Percentiles rank a stretch among this genome's conserved stretches.
Evolutionary conservation across 306 rosid genomes (phyloP).

Genomic region (Cyamopsis tetragonoloba): DNA sequence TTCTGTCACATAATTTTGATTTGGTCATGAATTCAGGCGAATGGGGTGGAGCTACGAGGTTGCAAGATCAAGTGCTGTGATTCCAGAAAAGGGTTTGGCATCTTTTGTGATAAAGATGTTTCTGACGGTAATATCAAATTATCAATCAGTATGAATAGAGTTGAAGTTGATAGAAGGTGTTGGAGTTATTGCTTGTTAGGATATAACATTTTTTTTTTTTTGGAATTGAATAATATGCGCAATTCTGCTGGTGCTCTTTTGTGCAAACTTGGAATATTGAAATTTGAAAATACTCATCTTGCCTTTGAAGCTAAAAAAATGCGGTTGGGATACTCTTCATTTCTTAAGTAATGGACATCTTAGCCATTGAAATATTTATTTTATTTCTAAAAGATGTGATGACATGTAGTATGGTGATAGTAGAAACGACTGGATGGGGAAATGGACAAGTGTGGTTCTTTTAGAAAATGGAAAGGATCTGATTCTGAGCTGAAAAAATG

Average conservation of each 20-base stretch:
- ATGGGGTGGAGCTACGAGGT: slow-evolving; percentile 69
- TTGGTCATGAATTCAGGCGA: slow-evolving; percentile 50
- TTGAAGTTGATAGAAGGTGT: neutral
- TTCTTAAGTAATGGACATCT: neutral
- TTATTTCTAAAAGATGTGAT: no score
- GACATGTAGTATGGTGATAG: no score
- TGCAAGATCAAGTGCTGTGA: slow-evolving; percentile 68
- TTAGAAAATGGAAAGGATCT: no score
- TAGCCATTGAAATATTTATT: no score
- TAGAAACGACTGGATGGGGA: no score
- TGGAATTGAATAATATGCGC: neutral
- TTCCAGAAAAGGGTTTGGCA: slow-evolving; percentile 83
- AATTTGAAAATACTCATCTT: neutral
- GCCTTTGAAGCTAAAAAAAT: neutral
- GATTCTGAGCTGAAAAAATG: no score
- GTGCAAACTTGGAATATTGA: neutral
- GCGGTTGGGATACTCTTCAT: no score
- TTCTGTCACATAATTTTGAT: no score
- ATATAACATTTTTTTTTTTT: neutral
- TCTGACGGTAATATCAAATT: slow-evolving; percentile 65
- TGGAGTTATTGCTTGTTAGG: slow-evolving; percentile 2
- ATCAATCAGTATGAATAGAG: neutral
- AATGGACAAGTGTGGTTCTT: no score
- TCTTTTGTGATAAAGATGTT: slow-evolving; percentile 52
- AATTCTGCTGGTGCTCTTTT: neutral